Percentiles rank a stretch among this genome's conserved stretches.
Evolutionary conservation across 176 grass and related monocot genomes (phyloP).

Genomic region (Puya raimondii): DNA sequence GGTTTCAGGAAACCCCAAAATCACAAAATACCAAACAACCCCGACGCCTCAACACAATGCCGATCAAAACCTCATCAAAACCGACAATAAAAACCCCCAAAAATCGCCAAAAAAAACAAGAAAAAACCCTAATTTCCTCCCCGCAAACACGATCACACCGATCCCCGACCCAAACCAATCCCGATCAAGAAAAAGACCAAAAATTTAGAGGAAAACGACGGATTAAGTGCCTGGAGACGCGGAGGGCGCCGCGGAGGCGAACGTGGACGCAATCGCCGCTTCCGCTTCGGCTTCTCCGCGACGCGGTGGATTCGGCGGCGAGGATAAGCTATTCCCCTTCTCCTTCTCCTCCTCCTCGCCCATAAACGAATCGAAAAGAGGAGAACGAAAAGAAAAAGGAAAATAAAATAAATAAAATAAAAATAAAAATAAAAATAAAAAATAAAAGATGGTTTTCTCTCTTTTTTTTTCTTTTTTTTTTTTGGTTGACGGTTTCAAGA

Average conservation of each 20-base stretch:
- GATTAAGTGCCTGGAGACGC: background rate
- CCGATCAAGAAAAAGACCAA: background rate
- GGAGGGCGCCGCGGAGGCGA: background rate
- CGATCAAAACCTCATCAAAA: background rate
- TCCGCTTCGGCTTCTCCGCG: background rate
- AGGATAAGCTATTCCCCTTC: background rate
- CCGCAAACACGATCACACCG: background rate
- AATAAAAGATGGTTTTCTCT: conserved; percentile 1
- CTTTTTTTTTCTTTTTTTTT: conserved; percentile 3
- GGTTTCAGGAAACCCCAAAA: background rate
- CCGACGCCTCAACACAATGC: background rate
- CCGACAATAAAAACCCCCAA: background rate
- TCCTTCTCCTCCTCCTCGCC: background rate
- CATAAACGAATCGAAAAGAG: background rate
- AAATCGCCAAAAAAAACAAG: background rate
- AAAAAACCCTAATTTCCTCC: background rate
- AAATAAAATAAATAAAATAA: conserved; percentile 17
- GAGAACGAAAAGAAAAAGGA: background rate
- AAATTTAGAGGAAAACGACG: background rate
- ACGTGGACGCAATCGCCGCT: background rate
- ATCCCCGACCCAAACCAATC: background rate
- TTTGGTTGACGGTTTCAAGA: background rate
- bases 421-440: background rate
- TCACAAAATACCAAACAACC: background rate
- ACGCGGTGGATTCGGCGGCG: background rate